These are phyloP conservation scores for Hypsizygus ulmarius DNA, from an alignment of 1,284 basidiomycete species.

Conservation along the genomic window DNA sequence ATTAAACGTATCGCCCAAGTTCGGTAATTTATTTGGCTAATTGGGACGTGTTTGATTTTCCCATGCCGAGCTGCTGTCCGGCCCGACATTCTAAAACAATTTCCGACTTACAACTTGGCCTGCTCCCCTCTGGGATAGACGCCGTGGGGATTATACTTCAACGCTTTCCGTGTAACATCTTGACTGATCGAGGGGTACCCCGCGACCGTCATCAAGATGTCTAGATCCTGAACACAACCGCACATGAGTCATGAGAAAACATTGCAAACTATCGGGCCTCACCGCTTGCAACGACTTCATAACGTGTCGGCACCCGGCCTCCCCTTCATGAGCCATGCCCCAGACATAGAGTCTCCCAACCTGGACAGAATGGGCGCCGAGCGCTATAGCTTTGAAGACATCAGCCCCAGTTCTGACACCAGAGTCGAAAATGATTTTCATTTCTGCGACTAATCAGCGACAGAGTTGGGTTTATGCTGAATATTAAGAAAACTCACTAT, in stretches of 20 bases:
- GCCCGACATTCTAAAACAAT: not conserved
- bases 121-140: constrained; percentile 37
- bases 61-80: too few species aligned
- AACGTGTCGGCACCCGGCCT: constrained; percentile 51
- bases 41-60: too few species aligned
- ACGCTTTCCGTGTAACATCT: constrained; percentile 39
- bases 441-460: too few species aligned
- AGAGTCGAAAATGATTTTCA: constrained; percentile 62
- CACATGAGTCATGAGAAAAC: not conserved
- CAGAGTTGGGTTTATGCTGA: too few species aligned
- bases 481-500: constrained; percentile 37
- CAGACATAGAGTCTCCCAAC: constrained; percentile 49
- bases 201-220: constrained; percentile 53
- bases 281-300: constrained; percentile 56
- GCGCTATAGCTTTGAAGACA: constrained; percentile 55
- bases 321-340: constrained; percentile 51
- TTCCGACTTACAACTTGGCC: constrained; percentile 32
- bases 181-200: constrained; percentile 40
- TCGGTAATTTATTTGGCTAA: too few species aligned
- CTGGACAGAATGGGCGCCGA: constrained; percentile 46
- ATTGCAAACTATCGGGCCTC: not conserved
- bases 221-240: constrained; percentile 42
- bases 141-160: constrained; percentile 38
- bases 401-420: constrained; percentile 56
- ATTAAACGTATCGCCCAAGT: too few species aligned